phyloP scores from a whole-genome alignment of 116 monocot species.

The Papilionanthe hybrid region DNA sequence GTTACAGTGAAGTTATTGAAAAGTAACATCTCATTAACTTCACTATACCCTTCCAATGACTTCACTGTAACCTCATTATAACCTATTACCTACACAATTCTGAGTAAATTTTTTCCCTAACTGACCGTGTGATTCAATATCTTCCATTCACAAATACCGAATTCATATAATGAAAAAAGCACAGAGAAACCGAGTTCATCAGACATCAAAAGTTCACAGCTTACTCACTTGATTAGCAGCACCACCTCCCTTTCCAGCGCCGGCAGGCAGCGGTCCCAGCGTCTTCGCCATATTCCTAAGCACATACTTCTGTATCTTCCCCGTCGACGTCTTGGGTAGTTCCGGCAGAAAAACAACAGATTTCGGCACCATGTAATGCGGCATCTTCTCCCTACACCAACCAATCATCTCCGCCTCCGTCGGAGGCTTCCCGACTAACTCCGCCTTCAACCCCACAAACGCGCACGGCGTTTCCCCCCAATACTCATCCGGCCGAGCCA shows the following conservation, averaged over 20 bases:
- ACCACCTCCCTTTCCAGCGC: neutral
- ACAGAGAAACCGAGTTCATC: too few species aligned
- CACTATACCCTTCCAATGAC: too few species aligned
- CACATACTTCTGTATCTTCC: conserved; percentile 68
- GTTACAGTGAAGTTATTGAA: too few species aligned
- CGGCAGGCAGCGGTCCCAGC: conserved; percentile 17
- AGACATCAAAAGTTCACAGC: neutral
- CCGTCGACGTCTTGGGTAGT: conserved; percentile 78
- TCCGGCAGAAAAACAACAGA: conserved; percentile 59
- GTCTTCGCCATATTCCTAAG: conserved; percentile 52
- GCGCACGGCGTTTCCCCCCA: conserved; percentile 96
- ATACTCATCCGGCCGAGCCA: conserved; percentile 75
- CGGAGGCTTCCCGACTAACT: neutral
- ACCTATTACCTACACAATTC: too few species aligned
- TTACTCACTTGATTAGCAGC: neutral
- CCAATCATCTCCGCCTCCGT: conserved; percentile 44
- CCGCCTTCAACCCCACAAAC: conserved; percentile 53
- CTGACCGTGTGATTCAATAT: too few species aligned
- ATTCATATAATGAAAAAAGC: too few species aligned
- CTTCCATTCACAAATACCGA: too few species aligned
- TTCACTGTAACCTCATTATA: too few species aligned
- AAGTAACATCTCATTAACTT: too few species aligned
- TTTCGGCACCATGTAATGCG: conserved; percentile 81
- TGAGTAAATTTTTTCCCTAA: too few species aligned
- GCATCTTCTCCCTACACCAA: conserved; percentile 67